Evolutionary conservation across 2,329 filamentous ascomycete genomes (phyloP).

Genomic region (Macroventuria anomochaeta): DNA sequence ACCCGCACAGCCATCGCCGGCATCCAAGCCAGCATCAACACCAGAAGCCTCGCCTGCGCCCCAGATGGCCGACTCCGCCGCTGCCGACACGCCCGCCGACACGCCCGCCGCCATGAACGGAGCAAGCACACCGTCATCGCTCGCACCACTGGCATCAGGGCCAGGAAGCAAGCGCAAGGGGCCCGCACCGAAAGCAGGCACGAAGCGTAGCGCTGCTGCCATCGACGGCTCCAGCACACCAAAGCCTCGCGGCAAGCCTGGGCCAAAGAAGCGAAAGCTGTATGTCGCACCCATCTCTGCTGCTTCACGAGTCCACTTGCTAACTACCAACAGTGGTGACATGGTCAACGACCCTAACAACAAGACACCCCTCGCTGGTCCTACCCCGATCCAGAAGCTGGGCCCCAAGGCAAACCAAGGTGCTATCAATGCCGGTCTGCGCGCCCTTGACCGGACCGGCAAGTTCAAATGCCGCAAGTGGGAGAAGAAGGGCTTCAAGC

Average conservation of each 20-base stretch:
- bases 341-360: slow-evolving; percentile 52
- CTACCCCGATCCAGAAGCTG: slow-evolving; percentile 73
- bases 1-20: slow-evolving; percentile 29
- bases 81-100: slow-evolving; percentile 51
- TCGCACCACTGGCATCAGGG: slow-evolving; percentile 56
- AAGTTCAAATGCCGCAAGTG: slow-evolving; percentile 87
- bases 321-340: slow-evolving; percentile 55
- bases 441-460: slow-evolving; percentile 89
- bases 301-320: slow-evolving; percentile 25
- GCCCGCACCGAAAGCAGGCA: slow-evolving; percentile 70
- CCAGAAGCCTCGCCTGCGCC: slow-evolving; percentile 43
- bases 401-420: slow-evolving; percentile 96
- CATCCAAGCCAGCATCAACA: slow-evolving; percentile 49
- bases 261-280: slow-evolving; percentile 93
- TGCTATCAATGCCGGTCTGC: slow-evolving; percentile 94
- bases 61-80: slow-evolving; percentile 45
- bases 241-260: slow-evolving; percentile 85
- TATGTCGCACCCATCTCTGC: slow-evolving; percentile 58
- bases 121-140: slow-evolving; percentile 45
- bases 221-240: slow-evolving; percentile 60
- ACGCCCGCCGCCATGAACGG: slow-evolving; percentile 45
- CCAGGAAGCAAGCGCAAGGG: slow-evolving; percentile 76
- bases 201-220: slow-evolving; percentile 63
- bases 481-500: slow-evolving; percentile 78
- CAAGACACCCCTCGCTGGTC: slow-evolving; percentile 50